Base-by-base conservation (phyloP, 257 asterid species). In the Penstemon eatonii region DNA sequence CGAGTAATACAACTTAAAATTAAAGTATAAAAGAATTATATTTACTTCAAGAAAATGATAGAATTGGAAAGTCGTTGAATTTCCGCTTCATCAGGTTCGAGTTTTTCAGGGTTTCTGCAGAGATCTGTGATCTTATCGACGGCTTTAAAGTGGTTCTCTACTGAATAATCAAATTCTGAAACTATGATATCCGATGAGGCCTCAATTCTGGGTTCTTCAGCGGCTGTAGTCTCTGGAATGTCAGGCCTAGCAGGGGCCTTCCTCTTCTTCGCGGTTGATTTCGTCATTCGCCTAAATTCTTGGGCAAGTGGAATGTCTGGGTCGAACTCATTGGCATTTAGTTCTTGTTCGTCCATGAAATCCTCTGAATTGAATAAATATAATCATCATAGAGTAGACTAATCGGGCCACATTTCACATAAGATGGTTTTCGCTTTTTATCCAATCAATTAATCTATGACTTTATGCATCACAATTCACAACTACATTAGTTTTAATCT, bases 71-170 rank as follows among this genome's bases (percentile, higher is more conserved):
- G 56, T 10, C 85, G 91, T 61, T 79, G 71, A 60, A 84, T 66
- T 51, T 85, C 96, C 54, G 65, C 76, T 9, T 76, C 77, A 79
- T 77, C 76, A 57, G 65, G 75, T 33, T 75, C 75, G 25, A 54
- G 60, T 36, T 71, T 68, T 8, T 64, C 84, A 3, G 83, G 65
- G 41, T 65, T 72, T 18, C 90, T 87, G 55, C 90, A 87, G 37
- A 93, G 83, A 73, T 64, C 58, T 45, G 81, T 76, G 37, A 90
- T 78, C 3, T 67, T 76, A 61, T 83, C 90, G 0, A 87, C 79
- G 18, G 80, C 80, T 75, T 64, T 79, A 62, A 90, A 82, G 91
- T 90, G 95, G 80, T 89, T 87, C 68, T 89, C 87, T 1, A 84
- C 82, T n/a, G 97, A 87, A 69, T 79, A 75, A 69, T 89, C 90